Percentiles rank a stretch among this genome's conserved stretches.
Evolutionary conservation across 2,329 filamentous ascomycete species (phyloP).

Genomic region (Sclerotinia minor): DNA sequence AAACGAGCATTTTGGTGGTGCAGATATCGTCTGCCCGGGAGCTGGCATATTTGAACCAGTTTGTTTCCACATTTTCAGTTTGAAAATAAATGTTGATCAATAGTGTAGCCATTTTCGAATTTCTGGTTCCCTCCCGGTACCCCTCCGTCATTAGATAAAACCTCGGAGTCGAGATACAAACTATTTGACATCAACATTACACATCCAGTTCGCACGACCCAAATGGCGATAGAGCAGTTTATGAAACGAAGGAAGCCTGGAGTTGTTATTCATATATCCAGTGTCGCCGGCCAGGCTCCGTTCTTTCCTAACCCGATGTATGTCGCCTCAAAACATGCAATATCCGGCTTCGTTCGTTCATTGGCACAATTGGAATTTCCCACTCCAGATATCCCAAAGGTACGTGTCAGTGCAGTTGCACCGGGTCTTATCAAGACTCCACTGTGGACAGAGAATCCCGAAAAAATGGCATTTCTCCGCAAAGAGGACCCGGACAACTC

Average conservation of each 20-base stretch:
- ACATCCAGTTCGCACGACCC: slow-evolving; percentile 53
- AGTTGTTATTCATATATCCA: slow-evolving; percentile 49
- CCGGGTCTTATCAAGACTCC: slow-evolving; percentile 47
- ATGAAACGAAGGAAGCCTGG: slow-evolving; percentile 40
- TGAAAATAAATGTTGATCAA: neutral
- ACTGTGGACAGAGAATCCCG: slow-evolving; percentile 48
- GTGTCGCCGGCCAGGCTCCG: slow-evolving; percentile 48
- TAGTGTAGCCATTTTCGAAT: slow-evolving; percentile 47
- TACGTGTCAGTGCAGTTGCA: slow-evolving; percentile 49
- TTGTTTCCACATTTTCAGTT: slow-evolving; percentile 34
- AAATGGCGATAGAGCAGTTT: slow-evolving; percentile 52
- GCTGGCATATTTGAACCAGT: slow-evolving; percentile 49
- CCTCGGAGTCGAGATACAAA: slow-evolving; percentile 46
- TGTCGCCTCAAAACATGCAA: slow-evolving; percentile 50
- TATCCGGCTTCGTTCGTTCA: slow-evolving; percentile 50
- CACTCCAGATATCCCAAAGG: slow-evolving; percentile 37
- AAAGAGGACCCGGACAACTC: slow-evolving; percentile 33
- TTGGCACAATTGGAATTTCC: slow-evolving; percentile 43
- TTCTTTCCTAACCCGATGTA: slow-evolving; percentile 48
- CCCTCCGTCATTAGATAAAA: slow-evolving; percentile 45
- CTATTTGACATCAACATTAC: slow-evolving; percentile 52
- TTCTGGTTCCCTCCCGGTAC: slow-evolving; percentile 53
- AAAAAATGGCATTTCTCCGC: slow-evolving; percentile 45
- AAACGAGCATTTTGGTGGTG: slow-evolving; percentile 41
- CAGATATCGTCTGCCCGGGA: slow-evolving; percentile 47